A percentile compares a stretch with the other conserved stretches of the same genome.
These are phyloP conservation scores for Puccinia coronata DNA, from an alignment of 1,284 basidiomycete species.

Conservation along the genomic window DNA sequence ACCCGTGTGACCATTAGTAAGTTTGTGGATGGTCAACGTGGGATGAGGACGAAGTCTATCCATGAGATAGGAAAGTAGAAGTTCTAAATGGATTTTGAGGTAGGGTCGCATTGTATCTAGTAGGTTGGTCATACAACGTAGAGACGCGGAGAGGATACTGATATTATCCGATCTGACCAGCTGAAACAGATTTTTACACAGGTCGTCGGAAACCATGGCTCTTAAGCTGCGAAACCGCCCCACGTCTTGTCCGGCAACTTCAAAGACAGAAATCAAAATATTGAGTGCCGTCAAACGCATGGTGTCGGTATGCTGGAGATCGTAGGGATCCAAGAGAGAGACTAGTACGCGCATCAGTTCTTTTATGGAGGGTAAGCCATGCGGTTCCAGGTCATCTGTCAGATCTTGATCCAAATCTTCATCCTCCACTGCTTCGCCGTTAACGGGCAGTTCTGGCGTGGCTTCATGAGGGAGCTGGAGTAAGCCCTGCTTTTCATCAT, in stretches of 20 bases:
- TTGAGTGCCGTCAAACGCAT: constrained; percentile 86
- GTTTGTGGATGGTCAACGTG: constrained; percentile 54
- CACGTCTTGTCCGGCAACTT: constrained; percentile 76
- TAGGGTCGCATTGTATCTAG: constrained; percentile 83
- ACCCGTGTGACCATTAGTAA: constrained; percentile 55
- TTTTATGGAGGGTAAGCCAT: constrained; percentile 86
- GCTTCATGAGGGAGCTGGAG: constrained; percentile 9
- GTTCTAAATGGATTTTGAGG: constrained; percentile 93
- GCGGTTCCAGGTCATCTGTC: constrained; percentile 61
- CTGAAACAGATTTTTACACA: constrained; percentile 94
- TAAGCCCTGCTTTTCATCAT: constrained; percentile 28
- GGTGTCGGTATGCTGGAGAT: constrained; percentile 92
- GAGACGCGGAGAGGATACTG: constrained; percentile 73
- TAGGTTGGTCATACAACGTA: constrained; percentile 83
- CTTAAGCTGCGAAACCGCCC: constrained; percentile 69
- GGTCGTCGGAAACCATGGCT: constrained; percentile 76
- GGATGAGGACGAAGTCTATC: constrained; percentile 70
- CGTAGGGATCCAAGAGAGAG: constrained; percentile 90
- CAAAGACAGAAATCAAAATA: constrained; percentile 85
- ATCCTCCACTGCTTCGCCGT: constrained; percentile 34
- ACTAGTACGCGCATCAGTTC: constrained; percentile 92
- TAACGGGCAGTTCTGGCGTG: not conserved
- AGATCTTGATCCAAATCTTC: constrained; percentile 54
- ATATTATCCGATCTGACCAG: constrained; percentile 85
- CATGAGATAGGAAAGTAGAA: constrained; percentile 89